Percentiles rank a stretch among this genome's conserved stretches.
Evolutionary conservation across 176 grass and related monocot species (phyloP).

Genomic region (Alloteropsis semialata): DNA sequence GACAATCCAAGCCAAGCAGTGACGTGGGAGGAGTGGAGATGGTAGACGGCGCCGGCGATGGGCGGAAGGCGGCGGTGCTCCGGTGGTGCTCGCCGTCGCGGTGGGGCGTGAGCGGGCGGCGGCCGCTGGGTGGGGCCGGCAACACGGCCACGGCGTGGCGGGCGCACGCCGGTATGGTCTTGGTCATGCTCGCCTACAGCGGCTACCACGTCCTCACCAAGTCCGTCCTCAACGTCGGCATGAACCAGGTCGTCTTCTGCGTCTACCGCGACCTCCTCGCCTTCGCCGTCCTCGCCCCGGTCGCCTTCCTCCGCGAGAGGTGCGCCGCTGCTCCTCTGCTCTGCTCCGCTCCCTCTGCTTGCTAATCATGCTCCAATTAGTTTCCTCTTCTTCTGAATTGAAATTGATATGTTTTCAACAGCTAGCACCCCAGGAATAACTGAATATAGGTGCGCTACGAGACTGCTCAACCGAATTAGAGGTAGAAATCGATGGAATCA

Average conservation of each 20-base stretch:
- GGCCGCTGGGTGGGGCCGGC: slow-evolving; percentile 33
- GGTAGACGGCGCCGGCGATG: neutral
- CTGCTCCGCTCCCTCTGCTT: neutral
- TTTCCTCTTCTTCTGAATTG: neutral
- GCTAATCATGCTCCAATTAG: neutral
- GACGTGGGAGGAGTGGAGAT: neutral
- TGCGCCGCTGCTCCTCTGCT: neutral
- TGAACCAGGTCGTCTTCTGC: slow-evolving; percentile 95
- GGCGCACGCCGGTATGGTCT: slow-evolving; percentile 81
- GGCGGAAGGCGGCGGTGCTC: slow-evolving; percentile 36
- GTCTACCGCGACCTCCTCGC: slow-evolving; percentile 91
- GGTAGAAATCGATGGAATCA: neutral
- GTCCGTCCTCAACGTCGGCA: slow-evolving; percentile 86
- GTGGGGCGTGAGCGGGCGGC: slow-evolving; percentile 32
- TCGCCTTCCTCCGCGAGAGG: slow-evolving; percentile 67
- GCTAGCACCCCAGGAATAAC: neutral
- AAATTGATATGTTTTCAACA: neutral
- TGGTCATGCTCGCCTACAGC: slow-evolving; percentile 68
- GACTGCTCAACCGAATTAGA: neutral
- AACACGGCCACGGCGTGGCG: slow-evolving; percentile 54
- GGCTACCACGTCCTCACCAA: slow-evolving; percentile 96
- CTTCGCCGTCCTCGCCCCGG: slow-evolving; percentile 62
- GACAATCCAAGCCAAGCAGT: neutral
- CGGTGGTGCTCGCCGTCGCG: slow-evolving; percentile 53
- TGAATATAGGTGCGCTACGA: neutral